These are phyloP conservation scores for Fusarium avenaceum DNA, from an alignment of 2,329 filamentous ascomycete genomes.

Conservation along the genomic window DNA sequence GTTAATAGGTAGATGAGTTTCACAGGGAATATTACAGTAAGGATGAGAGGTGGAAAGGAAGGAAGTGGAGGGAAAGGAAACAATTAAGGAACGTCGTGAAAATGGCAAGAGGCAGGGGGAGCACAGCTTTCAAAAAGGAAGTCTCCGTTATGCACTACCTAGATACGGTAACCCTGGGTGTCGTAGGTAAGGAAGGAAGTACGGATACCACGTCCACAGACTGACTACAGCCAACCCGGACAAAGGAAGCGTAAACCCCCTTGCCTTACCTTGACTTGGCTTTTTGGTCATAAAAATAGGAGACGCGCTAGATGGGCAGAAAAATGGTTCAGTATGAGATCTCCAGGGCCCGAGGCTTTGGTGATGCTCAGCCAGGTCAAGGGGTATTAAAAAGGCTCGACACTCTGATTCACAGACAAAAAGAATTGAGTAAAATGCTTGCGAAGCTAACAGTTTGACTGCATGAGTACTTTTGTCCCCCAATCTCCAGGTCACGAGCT, in stretches of 20 bases:
- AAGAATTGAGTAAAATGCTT: too few relatives aligned
- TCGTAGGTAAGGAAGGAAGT: slow-evolving; percentile 15
- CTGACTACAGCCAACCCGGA: not conserved
- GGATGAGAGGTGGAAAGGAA: not conserved
- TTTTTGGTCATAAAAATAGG: slow-evolving; percentile 33
- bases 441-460: too few relatives aligned
- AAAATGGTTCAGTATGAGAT: not conserved
- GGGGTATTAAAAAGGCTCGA: too few relatives aligned
- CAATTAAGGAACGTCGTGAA: not conserved
- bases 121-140: slow-evolving; percentile 36
- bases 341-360: not conserved
- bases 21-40: not conserved
- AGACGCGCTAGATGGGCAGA: not conserved
- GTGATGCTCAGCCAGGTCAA: slow-evolving; percentile 17
- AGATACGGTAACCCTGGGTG: slow-evolving; percentile 31
- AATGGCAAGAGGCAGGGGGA: slow-evolving; percentile 29
- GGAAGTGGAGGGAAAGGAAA: not conserved
- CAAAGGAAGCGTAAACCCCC: slow-evolving; percentile 18
- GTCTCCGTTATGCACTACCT: slow-evolving; percentile 27
- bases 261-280: slow-evolving; percentile 13
- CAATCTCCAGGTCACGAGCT: too few relatives aligned
- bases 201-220: slow-evolving; percentile 4
- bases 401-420: too few relatives aligned
- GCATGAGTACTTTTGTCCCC: too few relatives aligned
- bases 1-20: not conserved